Percentiles rank a stretch among this genome's conserved stretches.
Evolutionary conservation across 805 yeast species (phyloP).

Genomic region (Wickerhamiella qilinensis): DNA sequence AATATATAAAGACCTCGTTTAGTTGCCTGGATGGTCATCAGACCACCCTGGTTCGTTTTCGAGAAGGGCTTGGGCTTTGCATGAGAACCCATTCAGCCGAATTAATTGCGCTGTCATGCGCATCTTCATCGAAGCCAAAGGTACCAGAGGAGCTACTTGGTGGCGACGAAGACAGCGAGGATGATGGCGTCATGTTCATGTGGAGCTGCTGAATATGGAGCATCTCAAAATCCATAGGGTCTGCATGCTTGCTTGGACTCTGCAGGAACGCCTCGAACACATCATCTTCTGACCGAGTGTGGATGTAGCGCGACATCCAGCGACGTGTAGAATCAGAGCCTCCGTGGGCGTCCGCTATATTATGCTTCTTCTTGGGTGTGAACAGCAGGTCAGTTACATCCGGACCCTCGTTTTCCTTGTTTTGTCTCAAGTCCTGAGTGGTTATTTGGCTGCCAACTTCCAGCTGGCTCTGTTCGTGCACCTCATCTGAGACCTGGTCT

Average conservation of each 20-base stretch:
- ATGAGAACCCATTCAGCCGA: no score
- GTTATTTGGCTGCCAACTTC: background rate
- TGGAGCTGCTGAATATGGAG: slow-evolving; percentile 1
- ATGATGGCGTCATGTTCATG: background rate
- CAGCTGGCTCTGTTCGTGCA: background rate
- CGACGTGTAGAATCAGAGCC: slow-evolving; percentile 5
- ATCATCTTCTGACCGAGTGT: slow-evolving; percentile 6
- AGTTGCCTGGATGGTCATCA: no score
- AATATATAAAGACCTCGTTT: no score
- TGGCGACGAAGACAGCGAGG: slow-evolving; percentile 1
- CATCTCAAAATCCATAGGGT: background rate
- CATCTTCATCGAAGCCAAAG: background rate
- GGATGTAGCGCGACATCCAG: slow-evolving; percentile 6
- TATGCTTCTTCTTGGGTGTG: slow-evolving; percentile 1
- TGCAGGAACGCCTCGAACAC: slow-evolving; percentile 7
- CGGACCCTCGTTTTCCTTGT: background rate
- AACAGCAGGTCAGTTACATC: background rate
- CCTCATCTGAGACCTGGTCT: background rate
- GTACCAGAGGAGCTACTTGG: background rate
- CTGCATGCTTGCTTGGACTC: slow-evolving; percentile 4
- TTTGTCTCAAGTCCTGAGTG: no score
- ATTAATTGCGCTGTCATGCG: no score
- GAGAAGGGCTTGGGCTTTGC: no score
- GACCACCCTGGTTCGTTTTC: no score
- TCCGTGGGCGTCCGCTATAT: background rate